These are phyloP conservation scores for Eucommia ulmoides DNA, from an alignment of 257 asterid species.

Conservation along the genomic window DNA sequence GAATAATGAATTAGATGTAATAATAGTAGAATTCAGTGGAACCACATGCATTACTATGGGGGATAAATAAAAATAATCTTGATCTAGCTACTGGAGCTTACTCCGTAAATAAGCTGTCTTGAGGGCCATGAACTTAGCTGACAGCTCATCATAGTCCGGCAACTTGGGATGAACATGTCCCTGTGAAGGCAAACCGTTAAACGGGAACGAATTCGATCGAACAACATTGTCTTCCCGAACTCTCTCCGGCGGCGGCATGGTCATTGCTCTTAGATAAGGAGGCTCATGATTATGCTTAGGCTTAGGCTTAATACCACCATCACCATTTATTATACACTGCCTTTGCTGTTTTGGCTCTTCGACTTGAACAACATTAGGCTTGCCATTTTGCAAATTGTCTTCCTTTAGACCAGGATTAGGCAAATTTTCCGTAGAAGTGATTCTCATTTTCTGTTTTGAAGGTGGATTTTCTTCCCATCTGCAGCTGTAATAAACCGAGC, in stretches of 20 bases:
- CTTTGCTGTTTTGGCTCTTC: too few species aligned
- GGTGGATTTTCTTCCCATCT: slow-evolving; percentile 4
- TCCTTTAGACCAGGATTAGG: not conserved
- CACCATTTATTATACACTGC: too few species aligned
- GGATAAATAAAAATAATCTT: too few species aligned
- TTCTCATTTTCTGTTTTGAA: not conserved
- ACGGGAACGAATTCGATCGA: slow-evolving; percentile 41
- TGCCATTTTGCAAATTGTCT: not conserved
- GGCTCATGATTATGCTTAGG: slow-evolving; percentile 5
- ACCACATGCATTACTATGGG: too few species aligned
- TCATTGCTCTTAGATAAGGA: slow-evolving; percentile 23
- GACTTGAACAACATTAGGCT: too few species aligned
- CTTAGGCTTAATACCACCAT: too few species aligned
- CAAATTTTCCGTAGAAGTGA: not conserved
- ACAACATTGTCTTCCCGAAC: slow-evolving; percentile 20
- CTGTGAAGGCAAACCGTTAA: slow-evolving; percentile 9
- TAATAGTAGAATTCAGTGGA: too few species aligned
- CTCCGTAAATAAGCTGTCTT: slow-evolving; percentile 33
- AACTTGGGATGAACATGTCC: slow-evolving; percentile 81
- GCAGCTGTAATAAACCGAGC: slow-evolving; percentile 22
- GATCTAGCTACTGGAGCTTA: too few species aligned
- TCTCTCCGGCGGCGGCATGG: slow-evolving; percentile 32
- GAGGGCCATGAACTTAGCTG: slow-evolving; percentile 51
- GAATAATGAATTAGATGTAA: too few species aligned
- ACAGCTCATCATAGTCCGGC: slow-evolving; percentile 74